A percentile compares a stretch with the other conserved stretches of the same genome.
Evolutionary conservation across 2,329 filamentous ascomycete species (phyloP).

Genomic region (Biscogniauxia marginata): DNA sequence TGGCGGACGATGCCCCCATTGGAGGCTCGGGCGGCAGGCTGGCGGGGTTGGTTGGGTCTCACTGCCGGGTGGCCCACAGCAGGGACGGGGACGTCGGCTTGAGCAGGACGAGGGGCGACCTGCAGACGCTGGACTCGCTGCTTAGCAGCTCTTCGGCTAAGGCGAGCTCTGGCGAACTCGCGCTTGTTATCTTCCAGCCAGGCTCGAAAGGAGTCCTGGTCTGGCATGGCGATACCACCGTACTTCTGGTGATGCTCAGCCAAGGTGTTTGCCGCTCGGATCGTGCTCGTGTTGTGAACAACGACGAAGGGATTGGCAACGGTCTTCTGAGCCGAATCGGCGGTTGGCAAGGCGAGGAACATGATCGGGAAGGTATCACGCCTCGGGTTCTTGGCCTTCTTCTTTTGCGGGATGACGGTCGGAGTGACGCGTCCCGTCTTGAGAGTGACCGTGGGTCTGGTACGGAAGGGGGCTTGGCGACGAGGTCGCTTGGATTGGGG

Average conservation of each 20-base stretch:
- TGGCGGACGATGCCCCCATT: conserved; percentile 2
- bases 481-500: not conserved
- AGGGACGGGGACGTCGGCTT: not conserved
- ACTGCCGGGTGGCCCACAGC: not conserved
- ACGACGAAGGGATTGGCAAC: not conserved
- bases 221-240: conserved; percentile 11
- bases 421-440: not conserved
- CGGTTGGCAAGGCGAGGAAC: not conserved
- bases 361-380: not conserved
- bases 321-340: not conserved
- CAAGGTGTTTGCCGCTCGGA: not conserved
- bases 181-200: conserved; percentile 16
- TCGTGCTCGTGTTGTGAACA: not conserved
- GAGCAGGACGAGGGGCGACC: not conserved
- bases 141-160: not conserved
- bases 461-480: not conserved
- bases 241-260: conserved; percentile 7
- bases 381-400: not conserved
- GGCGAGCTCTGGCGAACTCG: conserved; percentile 5
- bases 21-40: not conserved
- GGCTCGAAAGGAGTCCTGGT: conserved; percentile 1
- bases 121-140: not conserved
- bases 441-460: not conserved
- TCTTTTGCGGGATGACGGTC: not conserved
- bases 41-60: not conserved